Conservation (phyloP, 495 filamentous ascomycete species). For the Lasiosphaeria miniovina region DNA sequence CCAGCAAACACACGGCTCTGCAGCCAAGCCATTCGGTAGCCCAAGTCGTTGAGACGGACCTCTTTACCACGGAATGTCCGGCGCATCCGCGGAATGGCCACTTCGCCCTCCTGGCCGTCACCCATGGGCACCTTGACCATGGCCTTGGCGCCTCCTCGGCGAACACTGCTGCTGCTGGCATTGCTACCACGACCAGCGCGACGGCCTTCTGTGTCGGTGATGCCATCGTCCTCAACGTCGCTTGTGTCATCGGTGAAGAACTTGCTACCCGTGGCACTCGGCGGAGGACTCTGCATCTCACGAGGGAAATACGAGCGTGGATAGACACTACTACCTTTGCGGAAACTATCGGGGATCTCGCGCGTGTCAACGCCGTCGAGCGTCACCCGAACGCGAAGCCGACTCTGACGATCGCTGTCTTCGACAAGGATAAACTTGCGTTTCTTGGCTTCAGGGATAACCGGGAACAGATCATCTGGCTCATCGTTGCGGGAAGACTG, state of each 20-base stretch:
- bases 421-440: constrained; percentile 96
- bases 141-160: constrained; percentile 6
- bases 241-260: constrained; percentile 62
- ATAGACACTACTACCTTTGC: constrained; percentile 81
- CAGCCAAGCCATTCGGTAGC: constrained; percentile 92
- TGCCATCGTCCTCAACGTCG: constrained; percentile 53
- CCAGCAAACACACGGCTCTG: constrained; percentile 85
- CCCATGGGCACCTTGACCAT: constrained; percentile 63
- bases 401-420: constrained; percentile 70
- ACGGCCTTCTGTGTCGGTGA: constrained; percentile 50
- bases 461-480: constrained; percentile 72
- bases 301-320: constrained; percentile 85
- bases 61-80: constrained; percentile 69
- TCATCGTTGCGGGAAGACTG: constrained; percentile 39
- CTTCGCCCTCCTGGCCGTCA: constrained; percentile 60
- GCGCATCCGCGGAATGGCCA: constrained; percentile 71
- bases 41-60: constrained; percentile 82
- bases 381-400: constrained; percentile 82
- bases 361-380: constrained; percentile 85
- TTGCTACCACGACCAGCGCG: constrained; percentile 25
- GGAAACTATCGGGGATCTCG: constrained; percentile 92
- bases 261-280: constrained; percentile 58
- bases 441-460: constrained; percentile 80
- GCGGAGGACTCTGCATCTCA: constrained; percentile 78
- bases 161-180: constrained; percentile 4